phyloP scores from a whole-genome alignment of 176 grass and related monocot species.

The Triticum monococcum region DNA sequence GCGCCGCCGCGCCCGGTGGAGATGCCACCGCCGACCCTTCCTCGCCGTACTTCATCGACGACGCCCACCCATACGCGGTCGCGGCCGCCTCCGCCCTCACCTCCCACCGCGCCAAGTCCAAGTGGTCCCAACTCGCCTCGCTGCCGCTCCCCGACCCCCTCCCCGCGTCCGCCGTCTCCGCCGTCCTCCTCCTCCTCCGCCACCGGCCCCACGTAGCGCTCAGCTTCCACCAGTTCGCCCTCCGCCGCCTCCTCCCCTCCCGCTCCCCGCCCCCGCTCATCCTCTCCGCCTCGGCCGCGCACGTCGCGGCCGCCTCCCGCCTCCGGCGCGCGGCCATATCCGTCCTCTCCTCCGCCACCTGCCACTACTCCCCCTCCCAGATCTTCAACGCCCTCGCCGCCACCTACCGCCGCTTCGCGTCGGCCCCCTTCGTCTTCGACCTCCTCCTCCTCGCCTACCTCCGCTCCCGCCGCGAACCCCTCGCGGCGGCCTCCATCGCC shows the following conservation, averaged over 20 bases:
- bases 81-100: constrained; percentile 18
- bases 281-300: constrained; percentile 20
- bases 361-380: constrained; percentile 6
- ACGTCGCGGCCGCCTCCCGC: constrained; percentile 21
- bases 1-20: background rate
- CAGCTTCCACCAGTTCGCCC: constrained; percentile 28
- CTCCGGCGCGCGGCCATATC: constrained; percentile 22
- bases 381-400: constrained; percentile 31
- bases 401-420: constrained; percentile 34
- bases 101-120: constrained; percentile 39
- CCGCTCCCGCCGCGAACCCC: constrained; percentile 18
- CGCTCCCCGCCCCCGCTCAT: constrained; percentile 3
- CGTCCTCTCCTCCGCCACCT: constrained; percentile 21
- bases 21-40: constrained; percentile 28
- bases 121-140: constrained; percentile 47
- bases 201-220: constrained; percentile 33
- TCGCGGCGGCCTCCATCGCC: constrained; percentile 9
- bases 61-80: constrained; percentile 3
- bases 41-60: constrained; percentile 31
- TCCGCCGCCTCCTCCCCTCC: constrained; percentile 2
- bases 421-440: constrained; percentile 36
- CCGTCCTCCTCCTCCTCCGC: constrained; percentile 39
- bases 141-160: constrained; percentile 21
- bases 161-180: constrained; percentile 12
- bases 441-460: constrained; percentile 48